Evolutionary conservation across 495 filamentous ascomycete genomes (phyloP), one percentile per base, ranked within the genome.

Genomic region (Pyronema omphalodes): DNA sequence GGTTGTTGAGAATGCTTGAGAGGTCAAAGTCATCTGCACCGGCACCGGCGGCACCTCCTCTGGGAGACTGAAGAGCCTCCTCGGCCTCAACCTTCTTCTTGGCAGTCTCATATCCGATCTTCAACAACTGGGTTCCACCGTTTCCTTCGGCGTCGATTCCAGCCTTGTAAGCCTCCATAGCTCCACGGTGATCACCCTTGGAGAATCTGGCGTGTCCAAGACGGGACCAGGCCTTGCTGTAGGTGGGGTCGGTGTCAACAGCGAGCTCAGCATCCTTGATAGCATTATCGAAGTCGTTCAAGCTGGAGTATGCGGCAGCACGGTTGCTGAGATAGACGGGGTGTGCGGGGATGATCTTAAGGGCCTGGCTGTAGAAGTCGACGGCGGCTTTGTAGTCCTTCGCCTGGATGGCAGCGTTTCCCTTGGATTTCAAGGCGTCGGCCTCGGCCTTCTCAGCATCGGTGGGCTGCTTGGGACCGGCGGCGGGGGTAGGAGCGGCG

Each of bases 311-410:
- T 0, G 91, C 91, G 14, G 91, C 91, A 5, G 91, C 93, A 47
- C 91, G 87, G 76, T 98, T 98, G 57, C 86, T 93, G 29, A 98
- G 84, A 73, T 89, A 98, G 68, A 98, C 88, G 34, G 91, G 84
- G 72, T 98, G 95, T 44, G 76, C 70, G 6, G 93, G 87, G 60
- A 84, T 67, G 37, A 95, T 70, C 39, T 75, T 73, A 35, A 98
- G 74, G 14, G 91, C 91, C 64, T 86, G 71, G 18, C 82, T 85
- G 74, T 98, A 98, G 53, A 80, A 66, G 55, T 84, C 78, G 68
- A 98, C 85, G 52, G 91, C 91, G 34, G 69, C 60, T 6, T 70
- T 55, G 71, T 93, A 93, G 68, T 96, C 86, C 69, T 93, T 94
- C 65, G 80, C 74, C 29, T 82, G 76, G 89, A 98, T 98, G 40